phyloP scores from a whole-genome alignment of 2,329 filamentous ascomycete species.

The Capronia americana region DNA sequence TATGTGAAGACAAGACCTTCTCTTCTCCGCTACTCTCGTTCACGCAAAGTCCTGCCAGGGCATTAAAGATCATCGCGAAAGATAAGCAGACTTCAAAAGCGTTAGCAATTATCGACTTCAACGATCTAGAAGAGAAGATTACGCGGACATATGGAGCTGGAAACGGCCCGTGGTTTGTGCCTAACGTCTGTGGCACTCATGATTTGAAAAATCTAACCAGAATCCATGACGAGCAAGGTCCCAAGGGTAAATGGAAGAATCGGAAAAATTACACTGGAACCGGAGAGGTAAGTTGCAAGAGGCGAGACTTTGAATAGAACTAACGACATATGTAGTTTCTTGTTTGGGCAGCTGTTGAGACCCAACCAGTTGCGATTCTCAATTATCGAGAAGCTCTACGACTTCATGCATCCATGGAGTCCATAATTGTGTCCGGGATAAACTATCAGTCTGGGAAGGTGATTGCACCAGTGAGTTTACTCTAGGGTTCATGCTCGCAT shows the following conservation, averaged over 20 bases:
- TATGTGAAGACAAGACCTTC: slow-evolving; percentile 22
- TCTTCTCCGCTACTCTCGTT: slow-evolving; percentile 27
- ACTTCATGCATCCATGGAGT: slow-evolving; percentile 2
- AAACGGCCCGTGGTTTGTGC: slow-evolving; percentile 25
- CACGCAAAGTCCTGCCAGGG: slow-evolving; percentile 18
- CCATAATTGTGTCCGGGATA: not conserved
- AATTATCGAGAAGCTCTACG: slow-evolving; percentile 5
- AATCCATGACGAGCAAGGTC: slow-evolving; percentile 6
- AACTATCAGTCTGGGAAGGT: slow-evolving; percentile 10
- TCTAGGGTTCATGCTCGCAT: not conserved
- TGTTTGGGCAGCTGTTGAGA: slow-evolving; percentile 24
- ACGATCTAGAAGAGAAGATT: slow-evolving; percentile 27
- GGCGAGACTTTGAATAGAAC: not conserved
- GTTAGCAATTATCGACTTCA: slow-evolving; percentile 27
- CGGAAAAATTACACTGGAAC: slow-evolving; percentile 19
- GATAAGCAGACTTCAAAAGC: not conserved
- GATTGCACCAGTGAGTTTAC: slow-evolving; percentile 17
- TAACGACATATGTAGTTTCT: slow-evolving; percentile 24
- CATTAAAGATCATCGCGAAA: slow-evolving; percentile 18
- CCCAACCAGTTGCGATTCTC: slow-evolving; percentile 19
- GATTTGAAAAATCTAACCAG: slow-evolving; percentile 19
- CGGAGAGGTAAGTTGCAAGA: slow-evolving; percentile 22
- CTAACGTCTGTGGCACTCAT: slow-evolving; percentile 19
- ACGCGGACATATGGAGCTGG: slow-evolving; percentile 9
- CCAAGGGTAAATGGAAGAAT: not conserved